These are phyloP conservation scores for Vaccinium vitisidaea DNA, from an alignment of 148 eudicot species.

Conservation along the genomic window DNA sequence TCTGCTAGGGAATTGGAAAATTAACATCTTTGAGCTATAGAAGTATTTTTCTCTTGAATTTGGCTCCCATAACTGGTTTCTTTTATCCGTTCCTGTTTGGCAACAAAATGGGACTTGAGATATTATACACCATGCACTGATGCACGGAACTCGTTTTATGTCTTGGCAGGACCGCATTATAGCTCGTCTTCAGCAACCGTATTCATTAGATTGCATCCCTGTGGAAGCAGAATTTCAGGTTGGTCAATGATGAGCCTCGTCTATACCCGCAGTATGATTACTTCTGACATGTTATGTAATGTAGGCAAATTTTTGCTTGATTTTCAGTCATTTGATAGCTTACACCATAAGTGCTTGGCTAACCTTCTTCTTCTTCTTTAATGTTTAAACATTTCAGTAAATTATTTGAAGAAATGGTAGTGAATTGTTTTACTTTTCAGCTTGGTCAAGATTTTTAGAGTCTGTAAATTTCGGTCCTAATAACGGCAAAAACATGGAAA, in stretches of 20 bases:
- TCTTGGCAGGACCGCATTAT: constrained; percentile 80
- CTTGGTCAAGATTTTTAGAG: background rate
- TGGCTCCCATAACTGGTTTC: background rate
- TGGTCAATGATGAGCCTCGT: constrained; percentile 10
- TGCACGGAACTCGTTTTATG: background rate
- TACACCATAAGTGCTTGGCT: background rate
- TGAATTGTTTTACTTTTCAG: constrained; percentile 8
- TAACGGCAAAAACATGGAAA: background rate
- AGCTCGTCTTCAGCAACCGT: constrained; percentile 99
- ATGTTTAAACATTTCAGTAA: background rate
- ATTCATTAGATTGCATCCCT: constrained; percentile 95
- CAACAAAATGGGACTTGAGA: background rate
- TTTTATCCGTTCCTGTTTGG: background rate
- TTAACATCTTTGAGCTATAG: background rate
- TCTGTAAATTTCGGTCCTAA: background rate
- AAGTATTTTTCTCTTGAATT: background rate
- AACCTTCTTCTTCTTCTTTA: background rate
- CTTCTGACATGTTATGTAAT: background rate
- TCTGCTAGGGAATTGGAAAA: background rate
- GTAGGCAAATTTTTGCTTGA: background rate
- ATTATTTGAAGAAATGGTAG: background rate
- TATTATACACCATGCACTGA: background rate
- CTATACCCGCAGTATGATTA: background rate
- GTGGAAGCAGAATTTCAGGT: constrained; percentile 99
- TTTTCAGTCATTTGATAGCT: background rate